These are phyloP conservation scores for Limonium bicolor DNA, from an alignment of 148 eudicot genomes.

Conservation along the genomic window DNA sequence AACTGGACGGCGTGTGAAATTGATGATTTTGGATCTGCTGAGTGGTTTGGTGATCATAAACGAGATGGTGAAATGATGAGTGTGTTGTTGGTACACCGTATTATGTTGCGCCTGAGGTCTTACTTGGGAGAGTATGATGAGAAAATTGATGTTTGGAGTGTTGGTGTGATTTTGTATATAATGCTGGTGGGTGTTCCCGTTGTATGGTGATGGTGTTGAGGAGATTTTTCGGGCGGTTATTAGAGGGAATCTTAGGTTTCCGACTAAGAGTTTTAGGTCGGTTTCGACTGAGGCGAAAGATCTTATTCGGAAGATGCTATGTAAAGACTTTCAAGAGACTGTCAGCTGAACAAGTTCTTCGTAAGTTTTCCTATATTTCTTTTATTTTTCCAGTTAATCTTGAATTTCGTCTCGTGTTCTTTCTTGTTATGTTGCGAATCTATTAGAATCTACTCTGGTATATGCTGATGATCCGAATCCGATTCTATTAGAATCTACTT, in stretches of 20 bases:
- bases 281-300: constrained; percentile 74
- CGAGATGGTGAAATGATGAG: background rate
- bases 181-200: constrained; percentile 81
- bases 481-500: no score
- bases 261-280: constrained; percentile 46
- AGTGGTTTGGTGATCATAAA: constrained; percentile 26
- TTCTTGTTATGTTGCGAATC: background rate
- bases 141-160: constrained; percentile 88
- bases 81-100: constrained; percentile 88
- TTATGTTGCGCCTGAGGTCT: constrained; percentile 85
- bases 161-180: constrained; percentile 64
- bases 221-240: constrained; percentile 67
- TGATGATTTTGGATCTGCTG: constrained; percentile 80
- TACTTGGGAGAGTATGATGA: constrained; percentile 67
- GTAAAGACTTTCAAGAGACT: constrained; percentile 54
- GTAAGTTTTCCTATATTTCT: constrained; percentile 22
- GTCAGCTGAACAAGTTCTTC: constrained; percentile 77
- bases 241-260: constrained; percentile 66
- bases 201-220: constrained; percentile 47
- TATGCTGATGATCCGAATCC: no score
- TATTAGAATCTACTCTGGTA: no score
- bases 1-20: constrained; percentile 29
- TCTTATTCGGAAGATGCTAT: constrained; percentile 79
- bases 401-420: background rate
- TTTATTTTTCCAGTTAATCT: background rate